Conservation (phyloP, 2,329 filamentous ascomycete genomes). For the Colletotrichum orbiculare region DNA sequence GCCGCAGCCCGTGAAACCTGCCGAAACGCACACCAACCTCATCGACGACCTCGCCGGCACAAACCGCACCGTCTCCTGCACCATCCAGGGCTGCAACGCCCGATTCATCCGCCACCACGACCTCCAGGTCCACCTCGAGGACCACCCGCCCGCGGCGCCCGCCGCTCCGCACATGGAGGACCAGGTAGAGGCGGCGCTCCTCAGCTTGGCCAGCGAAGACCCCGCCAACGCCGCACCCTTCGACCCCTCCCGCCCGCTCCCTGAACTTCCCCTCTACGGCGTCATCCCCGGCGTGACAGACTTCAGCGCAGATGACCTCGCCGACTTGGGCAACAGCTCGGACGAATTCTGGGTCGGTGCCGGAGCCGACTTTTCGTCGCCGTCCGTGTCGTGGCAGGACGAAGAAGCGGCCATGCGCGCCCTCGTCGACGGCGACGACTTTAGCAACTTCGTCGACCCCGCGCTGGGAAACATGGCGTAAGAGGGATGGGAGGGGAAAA, state of each 20-base stretch:
- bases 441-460: conserved; percentile 33
- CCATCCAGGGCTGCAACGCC: conserved; percentile 52
- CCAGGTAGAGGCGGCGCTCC: conserved; percentile 33
- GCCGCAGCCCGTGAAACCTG: conserved; percentile 43
- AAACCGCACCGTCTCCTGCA: conserved; percentile 57
- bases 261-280: conserved; percentile 34
- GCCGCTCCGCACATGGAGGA: conserved; percentile 15
- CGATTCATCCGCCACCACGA: conserved; percentile 64
- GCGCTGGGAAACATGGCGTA: conserved; percentile 27
- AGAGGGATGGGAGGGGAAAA: not conserved
- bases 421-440: conserved; percentile 42
- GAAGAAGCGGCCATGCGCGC: conserved; percentile 58
- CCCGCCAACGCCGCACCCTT: conserved; percentile 15
- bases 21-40: conserved; percentile 44
- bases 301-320: conserved; percentile 2
- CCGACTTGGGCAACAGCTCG: conserved; percentile 15
- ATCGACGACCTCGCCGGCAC: conserved; percentile 58
- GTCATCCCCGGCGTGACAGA: conserved; percentile 30
- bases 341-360: conserved; percentile 46
- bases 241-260: conserved; percentile 29
- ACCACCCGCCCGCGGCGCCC: conserved; percentile 41
- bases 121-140: conserved; percentile 57
- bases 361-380: conserved; percentile 44
- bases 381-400: conserved; percentile 51
- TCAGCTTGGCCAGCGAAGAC: conserved; percentile 38